phyloP scores from a whole-genome alignment of 2,329 filamentous ascomycete species.

The Macrophomina phaseolina region DNA sequence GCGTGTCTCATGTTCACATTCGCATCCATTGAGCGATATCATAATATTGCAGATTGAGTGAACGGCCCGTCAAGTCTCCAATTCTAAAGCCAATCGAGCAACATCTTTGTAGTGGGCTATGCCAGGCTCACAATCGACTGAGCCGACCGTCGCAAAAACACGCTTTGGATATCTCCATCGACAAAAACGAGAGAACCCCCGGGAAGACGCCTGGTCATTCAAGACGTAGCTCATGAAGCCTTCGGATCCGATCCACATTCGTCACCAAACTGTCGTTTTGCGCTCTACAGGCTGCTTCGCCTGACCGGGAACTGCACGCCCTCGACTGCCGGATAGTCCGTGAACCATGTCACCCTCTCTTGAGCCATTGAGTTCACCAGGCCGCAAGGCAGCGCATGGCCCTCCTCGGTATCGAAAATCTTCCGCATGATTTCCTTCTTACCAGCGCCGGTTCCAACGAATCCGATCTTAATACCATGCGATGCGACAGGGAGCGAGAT shows the following conservation, averaged over 20 bases:
- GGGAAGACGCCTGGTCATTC: slow-evolving; percentile 5
- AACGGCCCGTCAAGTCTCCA: slow-evolving; percentile 21
- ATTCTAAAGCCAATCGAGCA: slow-evolving; percentile 18
- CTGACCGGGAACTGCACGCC: slow-evolving; percentile 78
- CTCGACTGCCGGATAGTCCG: slow-evolving; percentile 83
- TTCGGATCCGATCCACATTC: slow-evolving; percentile 1
- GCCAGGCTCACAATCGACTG: slow-evolving; percentile 20
- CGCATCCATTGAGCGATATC: neutral
- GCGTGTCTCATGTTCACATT: neutral
- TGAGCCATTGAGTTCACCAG: slow-evolving; percentile 84
- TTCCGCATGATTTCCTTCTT: slow-evolving; percentile 93
- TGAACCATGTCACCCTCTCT: slow-evolving; percentile 94
- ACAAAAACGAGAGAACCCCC: slow-evolving; percentile 19
- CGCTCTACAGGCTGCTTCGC: slow-evolving; percentile 66
- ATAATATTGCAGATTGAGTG: slow-evolving; percentile 12
- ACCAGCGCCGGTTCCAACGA: slow-evolving; percentile 84
- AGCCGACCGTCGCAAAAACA: slow-evolving; percentile 23
- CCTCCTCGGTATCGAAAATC: slow-evolving; percentile 83
- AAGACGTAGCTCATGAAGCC: slow-evolving; percentile 23
- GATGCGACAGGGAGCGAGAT: slow-evolving; percentile 89
- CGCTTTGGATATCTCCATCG: slow-evolving; percentile 28
- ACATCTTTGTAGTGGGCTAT: slow-evolving; percentile 4
- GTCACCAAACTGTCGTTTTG: neutral
- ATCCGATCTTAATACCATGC: slow-evolving; percentile 84
- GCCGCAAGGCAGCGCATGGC: slow-evolving; percentile 77